These are phyloP conservation scores for Dothiorella sarmentorum DNA, from an alignment of 2,329 filamentous ascomycete genomes.

Conservation along the genomic window DNA sequence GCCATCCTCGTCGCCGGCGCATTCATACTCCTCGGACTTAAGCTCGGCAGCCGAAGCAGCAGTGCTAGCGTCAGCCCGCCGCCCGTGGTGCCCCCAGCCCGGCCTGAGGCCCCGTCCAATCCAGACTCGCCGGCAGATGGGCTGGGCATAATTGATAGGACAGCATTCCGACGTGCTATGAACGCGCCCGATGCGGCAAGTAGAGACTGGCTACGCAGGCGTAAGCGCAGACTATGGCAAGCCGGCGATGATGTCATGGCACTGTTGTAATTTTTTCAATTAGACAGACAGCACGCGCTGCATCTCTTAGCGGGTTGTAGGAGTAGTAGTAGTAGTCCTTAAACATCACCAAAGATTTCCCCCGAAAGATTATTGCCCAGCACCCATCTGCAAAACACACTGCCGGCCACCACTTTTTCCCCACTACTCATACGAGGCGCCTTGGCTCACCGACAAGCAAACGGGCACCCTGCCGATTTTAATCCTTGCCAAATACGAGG, in stretches of 20 bases:
- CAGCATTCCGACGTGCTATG: neutral
- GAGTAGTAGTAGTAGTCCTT: neutral
- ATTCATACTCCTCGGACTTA: conserved; percentile 81
- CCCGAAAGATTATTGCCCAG: no score
- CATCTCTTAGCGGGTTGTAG: neutral
- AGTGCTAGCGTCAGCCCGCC: conserved; percentile 6
- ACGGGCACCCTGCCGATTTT: no score
- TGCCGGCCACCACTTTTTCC: neutral
- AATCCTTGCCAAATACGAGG: no score
- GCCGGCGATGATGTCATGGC: conserved; percentile 14
- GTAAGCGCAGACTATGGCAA: conserved; percentile 7
- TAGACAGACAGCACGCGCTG: conserved; percentile 1
- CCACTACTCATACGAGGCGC: neutral
- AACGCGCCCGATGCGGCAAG: neutral
- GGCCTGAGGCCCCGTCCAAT: neutral
- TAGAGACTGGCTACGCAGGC: conserved; percentile 12
- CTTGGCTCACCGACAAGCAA: conserved; percentile 5
- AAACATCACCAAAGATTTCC: neutral
- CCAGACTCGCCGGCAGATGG: neutral
- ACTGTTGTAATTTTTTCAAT: conserved; percentile 1
- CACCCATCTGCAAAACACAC: no score
- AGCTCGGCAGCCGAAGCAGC: conserved; percentile 44
- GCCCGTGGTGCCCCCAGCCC: conserved; percentile 8
- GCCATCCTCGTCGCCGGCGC: conserved; percentile 79
- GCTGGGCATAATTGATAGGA: neutral